Percentiles rank a stretch among this genome's conserved stretches.
Evolutionary conservation across 1,284 basidiomycete species (phyloP).

Genomic region (Tetrapyrgos nigripes): DNA sequence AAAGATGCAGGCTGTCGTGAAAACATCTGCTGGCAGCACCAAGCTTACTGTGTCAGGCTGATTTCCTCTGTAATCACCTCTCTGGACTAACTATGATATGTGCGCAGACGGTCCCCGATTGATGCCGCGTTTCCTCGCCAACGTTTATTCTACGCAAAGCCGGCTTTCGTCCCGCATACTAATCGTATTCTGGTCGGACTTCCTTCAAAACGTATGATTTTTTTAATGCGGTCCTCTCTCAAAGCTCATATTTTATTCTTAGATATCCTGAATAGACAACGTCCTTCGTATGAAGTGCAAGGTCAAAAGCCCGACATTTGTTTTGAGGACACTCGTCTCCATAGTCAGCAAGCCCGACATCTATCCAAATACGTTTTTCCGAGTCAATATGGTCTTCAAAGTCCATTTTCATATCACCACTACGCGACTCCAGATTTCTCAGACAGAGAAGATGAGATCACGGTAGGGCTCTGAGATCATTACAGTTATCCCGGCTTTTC

Average conservation of each 20-base stretch:
- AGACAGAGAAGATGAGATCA: conserved; percentile 76
- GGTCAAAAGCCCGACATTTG: conserved; percentile 37
- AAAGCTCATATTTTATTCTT: conserved; percentile 12
- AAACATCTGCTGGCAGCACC: too few relatives aligned
- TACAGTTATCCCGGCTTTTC: neutral
- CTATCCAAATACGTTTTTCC: conserved; percentile 87
- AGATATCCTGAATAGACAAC: conserved; percentile 71
- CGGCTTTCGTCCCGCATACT: conserved; percentile 52
- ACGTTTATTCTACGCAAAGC: conserved; percentile 74
- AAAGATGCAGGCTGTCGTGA: conserved; percentile 25
- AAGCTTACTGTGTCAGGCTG: too few relatives aligned
- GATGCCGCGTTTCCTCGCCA: conserved; percentile 63
- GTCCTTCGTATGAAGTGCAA: conserved; percentile 47
- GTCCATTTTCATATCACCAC: conserved; percentile 49
- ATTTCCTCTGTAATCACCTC: too few relatives aligned
- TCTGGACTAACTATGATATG: neutral
- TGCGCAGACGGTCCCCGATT: conserved; percentile 49
- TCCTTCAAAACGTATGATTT: conserved; percentile 65
- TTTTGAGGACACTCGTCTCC: conserved; percentile 49
- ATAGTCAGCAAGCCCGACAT: conserved; percentile 60
- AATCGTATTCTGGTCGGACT: conserved; percentile 64
- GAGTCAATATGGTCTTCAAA: conserved; percentile 73
- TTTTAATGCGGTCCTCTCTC: conserved; percentile 1
- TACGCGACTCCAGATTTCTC: conserved; percentile 56
- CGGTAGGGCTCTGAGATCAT: conserved; percentile 56